phyloP scores from a whole-genome alignment of 2,329 filamentous ascomycete species.

The Fusarium brevicatenulatum region DNA sequence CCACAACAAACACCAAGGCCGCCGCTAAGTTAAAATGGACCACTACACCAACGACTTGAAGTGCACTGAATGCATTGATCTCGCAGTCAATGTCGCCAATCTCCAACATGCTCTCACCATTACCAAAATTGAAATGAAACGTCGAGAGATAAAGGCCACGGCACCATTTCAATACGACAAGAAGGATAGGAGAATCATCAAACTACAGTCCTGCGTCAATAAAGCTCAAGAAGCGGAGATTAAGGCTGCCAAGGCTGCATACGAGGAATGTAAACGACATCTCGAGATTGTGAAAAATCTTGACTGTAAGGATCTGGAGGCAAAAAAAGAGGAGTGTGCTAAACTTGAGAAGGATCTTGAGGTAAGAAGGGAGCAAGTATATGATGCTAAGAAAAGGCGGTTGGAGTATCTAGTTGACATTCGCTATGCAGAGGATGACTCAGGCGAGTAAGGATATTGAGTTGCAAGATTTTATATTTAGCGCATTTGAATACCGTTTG shows the following conservation, averaged over 20 bases:
- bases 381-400: not conserved
- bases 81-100: not conserved
- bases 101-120: rapidly evolving
- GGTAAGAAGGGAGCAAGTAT: too few relatives aligned
- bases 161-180: not conserved
- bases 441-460: rapidly evolving
- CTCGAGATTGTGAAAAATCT: rapidly evolving
- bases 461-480: too few relatives aligned
- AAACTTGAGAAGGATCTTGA: not conserved
- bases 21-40: not conserved
- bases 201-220: not conserved
- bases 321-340: rapidly evolving
- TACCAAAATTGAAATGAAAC: not conserved
- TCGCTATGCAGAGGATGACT: not conserved
- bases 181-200: not conserved
- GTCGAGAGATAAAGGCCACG: not conserved
- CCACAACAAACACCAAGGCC: too few relatives aligned
- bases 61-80: not conserved
- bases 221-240: not conserved
- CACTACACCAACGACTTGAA: not conserved
- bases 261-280: not conserved
- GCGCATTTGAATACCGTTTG: too few relatives aligned
- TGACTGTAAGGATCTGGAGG: not conserved
- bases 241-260: not conserved
- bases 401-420: not conserved